Conservation (phyloP, 805 yeast species). For the Candida orba region DNA sequence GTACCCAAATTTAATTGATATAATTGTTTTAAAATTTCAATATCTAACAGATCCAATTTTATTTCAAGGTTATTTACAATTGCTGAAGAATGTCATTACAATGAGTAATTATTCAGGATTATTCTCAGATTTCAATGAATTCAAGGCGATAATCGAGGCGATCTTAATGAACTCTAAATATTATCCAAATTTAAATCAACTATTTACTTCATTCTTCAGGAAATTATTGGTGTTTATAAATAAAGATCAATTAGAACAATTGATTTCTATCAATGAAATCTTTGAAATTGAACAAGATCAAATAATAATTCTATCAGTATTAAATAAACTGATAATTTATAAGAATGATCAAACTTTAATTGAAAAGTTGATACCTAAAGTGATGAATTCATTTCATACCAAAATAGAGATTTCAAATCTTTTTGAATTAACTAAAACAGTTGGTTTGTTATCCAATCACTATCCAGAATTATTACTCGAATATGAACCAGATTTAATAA, state of each 20-base stretch:
- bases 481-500: constrained; percentile 6
- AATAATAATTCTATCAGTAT: constrained; percentile 6
- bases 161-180: constrained; percentile 17
- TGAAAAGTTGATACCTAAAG: constrained; percentile 5
- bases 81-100: constrained; percentile 13
- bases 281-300: constrained; percentile 4
- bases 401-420: constrained; percentile 13
- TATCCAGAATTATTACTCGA: constrained; percentile 9
- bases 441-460: constrained; percentile 19
- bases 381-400: constrained; percentile 9
- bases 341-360: constrained; percentile 3
- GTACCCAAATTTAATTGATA: constrained; percentile 11
- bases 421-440: constrained; percentile 22
- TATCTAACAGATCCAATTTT: constrained; percentile 19
- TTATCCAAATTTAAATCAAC: constrained; percentile 16
- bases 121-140: constrained; percentile 6
- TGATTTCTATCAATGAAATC: constrained; percentile 1
- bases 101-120: constrained; percentile 11
- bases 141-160: constrained; percentile 16
- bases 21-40: constrained; percentile 12
- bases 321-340: constrained; percentile 20
- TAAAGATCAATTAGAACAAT: constrained; percentile 6
- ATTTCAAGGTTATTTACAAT: constrained; percentile 22
- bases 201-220: constrained; percentile 15
- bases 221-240: constrained; percentile 15